A percentile compares a stretch with the other conserved stretches of the same genome.
Evolutionary conservation across 495 filamentous ascomycete species (phyloP).

Genomic region (Hypomontagnella monticulosa): DNA sequence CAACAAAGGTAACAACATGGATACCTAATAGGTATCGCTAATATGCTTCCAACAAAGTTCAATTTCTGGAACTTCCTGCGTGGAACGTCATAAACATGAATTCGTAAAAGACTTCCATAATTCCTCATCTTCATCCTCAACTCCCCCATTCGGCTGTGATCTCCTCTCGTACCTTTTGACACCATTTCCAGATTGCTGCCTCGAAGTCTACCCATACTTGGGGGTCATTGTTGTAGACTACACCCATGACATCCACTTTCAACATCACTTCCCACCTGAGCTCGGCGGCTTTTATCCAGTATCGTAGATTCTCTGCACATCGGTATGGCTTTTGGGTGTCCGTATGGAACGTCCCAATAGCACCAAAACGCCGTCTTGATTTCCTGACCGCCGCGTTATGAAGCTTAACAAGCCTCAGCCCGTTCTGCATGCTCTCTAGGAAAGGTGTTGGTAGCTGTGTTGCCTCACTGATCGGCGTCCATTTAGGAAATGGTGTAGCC

Average conservation of each 20-base stretch:
- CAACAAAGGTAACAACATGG: slow-evolving; percentile 9
- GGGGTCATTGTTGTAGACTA: slow-evolving; percentile 73
- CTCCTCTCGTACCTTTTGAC: slow-evolving; percentile 77
- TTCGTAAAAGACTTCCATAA: slow-evolving; percentile 20
- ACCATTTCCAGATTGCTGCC: slow-evolving; percentile 80
- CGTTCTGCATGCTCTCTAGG: slow-evolving; percentile 76
- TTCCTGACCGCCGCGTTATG: slow-evolving; percentile 89
- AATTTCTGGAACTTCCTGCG: slow-evolving; percentile 4
- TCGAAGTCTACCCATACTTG: slow-evolving; percentile 84
- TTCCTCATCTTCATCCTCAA: slow-evolving; percentile 8
- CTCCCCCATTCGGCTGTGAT: slow-evolving; percentile 59
- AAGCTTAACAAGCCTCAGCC: slow-evolving; percentile 80
- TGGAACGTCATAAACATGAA: slow-evolving; percentile 40
- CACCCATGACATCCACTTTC: slow-evolving; percentile 83
- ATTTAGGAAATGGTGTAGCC: slow-evolving; percentile 69
- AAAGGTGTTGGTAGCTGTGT: slow-evolving; percentile 76
- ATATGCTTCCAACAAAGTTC: slow-evolving; percentile 11
- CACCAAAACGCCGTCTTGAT: slow-evolving; percentile 87
- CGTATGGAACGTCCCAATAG: slow-evolving; percentile 85
- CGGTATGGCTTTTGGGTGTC: slow-evolving; percentile 95
- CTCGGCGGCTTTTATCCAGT: slow-evolving; percentile 95
- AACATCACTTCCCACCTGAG: slow-evolving; percentile 91
- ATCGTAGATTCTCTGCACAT: slow-evolving; percentile 89
- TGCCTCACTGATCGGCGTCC: slow-evolving; percentile 67
- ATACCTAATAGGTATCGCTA: slow-evolving; percentile 8